A percentile compares a stretch with the other conserved stretches of the same genome.
phyloP scores from a whole-genome alignment of 2,329 filamentous ascomycete genomes.

The Elsinoe arachidis region DNA sequence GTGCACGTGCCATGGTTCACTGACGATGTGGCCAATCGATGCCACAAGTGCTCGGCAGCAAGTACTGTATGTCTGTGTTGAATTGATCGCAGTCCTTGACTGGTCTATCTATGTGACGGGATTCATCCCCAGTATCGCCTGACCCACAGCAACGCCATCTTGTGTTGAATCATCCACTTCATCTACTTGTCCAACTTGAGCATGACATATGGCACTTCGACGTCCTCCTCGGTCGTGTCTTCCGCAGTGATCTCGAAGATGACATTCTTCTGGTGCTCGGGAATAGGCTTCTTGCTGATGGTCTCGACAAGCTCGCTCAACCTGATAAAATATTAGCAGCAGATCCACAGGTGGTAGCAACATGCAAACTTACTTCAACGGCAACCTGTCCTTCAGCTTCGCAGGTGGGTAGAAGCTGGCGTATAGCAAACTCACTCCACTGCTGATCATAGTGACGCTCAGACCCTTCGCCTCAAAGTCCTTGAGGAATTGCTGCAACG shows the following conservation, averaged over 20 bases:
- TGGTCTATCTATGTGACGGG: background rate
- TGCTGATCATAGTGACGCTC: constrained; percentile 85
- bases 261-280: constrained; percentile 84
- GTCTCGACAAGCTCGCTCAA: constrained; percentile 80
- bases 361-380: constrained; percentile 51
- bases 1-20: background rate
- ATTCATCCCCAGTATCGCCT: background rate
- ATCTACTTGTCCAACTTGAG: constrained; percentile 55
- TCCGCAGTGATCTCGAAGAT: constrained; percentile 96
- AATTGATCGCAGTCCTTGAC: background rate
- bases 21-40: background rate
- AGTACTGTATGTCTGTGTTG: no score
- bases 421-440: constrained; percentile 90
- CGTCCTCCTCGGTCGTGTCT: constrained; percentile 80
- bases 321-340: constrained; percentile 42
- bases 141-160: background rate
- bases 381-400: constrained; percentile 72
- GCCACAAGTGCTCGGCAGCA: background rate
- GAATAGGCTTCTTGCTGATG: constrained; percentile 86
- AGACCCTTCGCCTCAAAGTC: constrained; percentile 75
- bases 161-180: background rate
- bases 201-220: constrained; percentile 95
- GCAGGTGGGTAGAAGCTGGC: constrained; percentile 83
- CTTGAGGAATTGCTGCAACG: constrained; percentile 72
- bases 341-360: background rate